Percentiles rank a stretch among this genome's conserved stretches.
Evolutionary conservation across 441 rosid genomes (phyloP).

Genomic region (Aquilaria agallochum): DNA sequence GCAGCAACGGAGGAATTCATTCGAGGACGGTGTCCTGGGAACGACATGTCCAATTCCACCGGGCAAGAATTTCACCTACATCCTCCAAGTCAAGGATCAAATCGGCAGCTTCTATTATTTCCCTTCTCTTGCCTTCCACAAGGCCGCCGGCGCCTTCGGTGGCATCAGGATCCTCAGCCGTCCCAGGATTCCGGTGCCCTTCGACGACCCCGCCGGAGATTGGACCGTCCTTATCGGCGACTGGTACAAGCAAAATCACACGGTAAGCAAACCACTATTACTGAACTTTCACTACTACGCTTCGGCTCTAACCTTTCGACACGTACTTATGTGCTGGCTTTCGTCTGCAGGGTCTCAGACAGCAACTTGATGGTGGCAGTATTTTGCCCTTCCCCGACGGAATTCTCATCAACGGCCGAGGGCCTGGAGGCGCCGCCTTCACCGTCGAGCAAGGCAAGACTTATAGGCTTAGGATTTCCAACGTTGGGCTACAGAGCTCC

Average conservation of each 20-base stretch:
- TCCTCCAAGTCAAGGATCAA: slow-evolving; percentile 90
- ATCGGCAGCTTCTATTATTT: slow-evolving; percentile 89
- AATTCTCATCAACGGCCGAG: slow-evolving; percentile 87
- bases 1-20: slow-evolving; percentile 85
- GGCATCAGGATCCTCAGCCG: slow-evolving; percentile 85
- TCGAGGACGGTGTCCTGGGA: slow-evolving; percentile 72
- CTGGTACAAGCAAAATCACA: slow-evolving; percentile 80
- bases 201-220: slow-evolving; percentile 72
- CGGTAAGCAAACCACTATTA: slow-evolving; percentile 34
- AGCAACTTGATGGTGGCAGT: slow-evolving; percentile 52
- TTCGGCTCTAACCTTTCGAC: too few relatives aligned
- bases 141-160: slow-evolving; percentile 96
- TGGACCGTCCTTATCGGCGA: slow-evolving; percentile 86
- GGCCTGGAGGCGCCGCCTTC: slow-evolving; percentile 59
- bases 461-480: slow-evolving; percentile 83
- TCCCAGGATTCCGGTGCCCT: slow-evolving; percentile 85
- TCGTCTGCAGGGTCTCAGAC: slow-evolving; percentile 45
- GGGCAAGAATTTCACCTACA: slow-evolving; percentile 69
- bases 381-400: slow-evolving; percentile 67
- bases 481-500: slow-evolving; percentile 73
- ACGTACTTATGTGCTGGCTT: neutral
- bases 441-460: slow-evolving; percentile 82
- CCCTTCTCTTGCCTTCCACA: slow-evolving; percentile 90
- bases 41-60: slow-evolving; percentile 96
- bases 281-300: too few relatives aligned